Evolutionary conservation across 768 basidiomycete genomes (phyloP).

Genomic region (Collybiopsis confluens): DNA sequence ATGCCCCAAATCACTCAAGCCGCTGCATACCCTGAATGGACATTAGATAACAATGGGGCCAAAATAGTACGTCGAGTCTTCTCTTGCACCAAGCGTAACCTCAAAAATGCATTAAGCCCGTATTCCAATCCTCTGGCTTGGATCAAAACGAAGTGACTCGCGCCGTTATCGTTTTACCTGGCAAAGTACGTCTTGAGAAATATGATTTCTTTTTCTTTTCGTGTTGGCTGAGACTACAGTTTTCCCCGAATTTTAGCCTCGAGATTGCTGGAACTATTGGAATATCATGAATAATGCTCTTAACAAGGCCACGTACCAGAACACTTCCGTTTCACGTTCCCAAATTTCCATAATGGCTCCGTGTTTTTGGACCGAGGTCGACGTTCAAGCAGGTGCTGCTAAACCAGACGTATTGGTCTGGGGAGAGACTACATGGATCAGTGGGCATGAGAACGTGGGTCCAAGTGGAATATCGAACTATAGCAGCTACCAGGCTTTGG

Average conservation of each 20-base stretch:
- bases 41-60: not conserved
- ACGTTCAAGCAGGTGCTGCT: constrained; percentile 5
- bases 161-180: constrained; percentile 8
- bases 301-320: not conserved
- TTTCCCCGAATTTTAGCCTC: not conserved
- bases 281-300: constrained; percentile 9
- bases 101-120: not conserved
- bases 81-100: not conserved
- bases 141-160: constrained; percentile 7
- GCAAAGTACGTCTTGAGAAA: not conserved
- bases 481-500: constrained; percentile 7
- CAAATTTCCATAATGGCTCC: constrained; percentile 11
- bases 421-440: constrained; percentile 8
- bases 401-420: not conserved
- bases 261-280: constrained; percentile 12
- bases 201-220: not conserved
- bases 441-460: constrained; percentile 6
- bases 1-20: constrained; percentile 6
- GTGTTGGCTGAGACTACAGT: not conserved
- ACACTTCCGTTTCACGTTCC: not conserved
- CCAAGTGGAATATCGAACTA: not conserved
- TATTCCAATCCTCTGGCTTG: constrained; percentile 9
- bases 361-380: constrained; percentile 7
- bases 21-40: constrained; percentile 8
- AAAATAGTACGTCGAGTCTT: not conserved